Evolutionary conservation across 192 early-diverging fungal species (phyloP).

Genomic region (Spizellomyces punctatus): DNA sequence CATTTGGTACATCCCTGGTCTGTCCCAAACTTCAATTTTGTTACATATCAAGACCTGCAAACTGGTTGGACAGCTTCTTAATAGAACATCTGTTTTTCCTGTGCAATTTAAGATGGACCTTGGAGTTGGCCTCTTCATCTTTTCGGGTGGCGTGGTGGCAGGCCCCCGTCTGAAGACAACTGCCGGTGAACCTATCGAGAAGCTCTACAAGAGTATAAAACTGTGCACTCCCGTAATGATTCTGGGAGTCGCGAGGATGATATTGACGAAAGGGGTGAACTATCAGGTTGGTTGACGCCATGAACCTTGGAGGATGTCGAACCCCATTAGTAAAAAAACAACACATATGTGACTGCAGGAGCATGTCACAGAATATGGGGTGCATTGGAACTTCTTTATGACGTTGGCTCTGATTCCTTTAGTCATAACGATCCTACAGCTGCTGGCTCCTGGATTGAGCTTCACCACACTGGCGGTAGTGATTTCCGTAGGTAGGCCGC

Average conservation of each 20-base stretch:
- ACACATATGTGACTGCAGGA: conserved; percentile 50
- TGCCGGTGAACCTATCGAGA: not conserved
- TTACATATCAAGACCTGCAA: not conserved
- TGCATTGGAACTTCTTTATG: conserved; percentile 99
- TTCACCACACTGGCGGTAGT: conserved; percentile 58
- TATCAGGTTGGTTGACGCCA: conserved; percentile 68
- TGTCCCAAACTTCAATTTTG: conserved; percentile 12
- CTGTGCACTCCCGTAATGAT: conserved; percentile 69
- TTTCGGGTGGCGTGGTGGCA: conserved; percentile 84
- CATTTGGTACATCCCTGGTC: conserved; percentile 85
- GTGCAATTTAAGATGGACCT: conserved; percentile 78
- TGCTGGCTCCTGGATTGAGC: conserved; percentile 51
- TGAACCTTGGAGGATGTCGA: not conserved
- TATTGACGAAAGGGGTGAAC: conserved; percentile 77
- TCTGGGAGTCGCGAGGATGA: conserved; percentile 72
- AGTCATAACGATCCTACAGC: conserved; percentile 67
- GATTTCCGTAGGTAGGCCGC: conserved; percentile 46
- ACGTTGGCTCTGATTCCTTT: conserved; percentile 87
- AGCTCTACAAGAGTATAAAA: conserved; percentile 46
- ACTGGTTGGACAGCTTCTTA: conserved; percentile 3
- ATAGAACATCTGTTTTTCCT: not conserved
- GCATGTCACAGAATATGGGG: conserved; percentile 92
- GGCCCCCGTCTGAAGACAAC: conserved; percentile 44
- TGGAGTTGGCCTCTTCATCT: conserved; percentile 92
- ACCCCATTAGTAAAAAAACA: not conserved